A percentile compares a stretch with the other conserved stretches of the same genome.
These are phyloP conservation scores for Malus orientalis DNA, from an alignment of 306 rosid genomes.

Conservation along the genomic window DNA sequence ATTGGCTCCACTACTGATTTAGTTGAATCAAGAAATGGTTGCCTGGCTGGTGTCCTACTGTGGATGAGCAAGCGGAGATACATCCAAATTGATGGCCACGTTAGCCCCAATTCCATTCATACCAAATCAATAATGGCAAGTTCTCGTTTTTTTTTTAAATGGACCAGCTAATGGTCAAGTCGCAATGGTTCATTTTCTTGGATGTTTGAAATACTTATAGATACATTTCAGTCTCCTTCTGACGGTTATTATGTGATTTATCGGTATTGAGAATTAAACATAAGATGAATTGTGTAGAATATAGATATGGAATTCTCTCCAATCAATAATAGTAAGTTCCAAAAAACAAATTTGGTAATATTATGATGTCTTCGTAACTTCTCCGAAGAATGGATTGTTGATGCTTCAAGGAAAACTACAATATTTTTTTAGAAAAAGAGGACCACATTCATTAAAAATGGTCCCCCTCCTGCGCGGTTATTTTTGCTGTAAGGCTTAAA, in stretches of 20 bases:
- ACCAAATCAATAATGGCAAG: not conserved
- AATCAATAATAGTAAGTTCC: not conserved
- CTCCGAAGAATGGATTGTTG: not conserved
- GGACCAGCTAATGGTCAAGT: no score
- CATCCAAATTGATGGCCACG: not conserved
- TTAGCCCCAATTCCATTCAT: not conserved
- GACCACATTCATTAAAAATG: not conserved
- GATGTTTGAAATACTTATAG: no score
- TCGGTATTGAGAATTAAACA: fast-evolving
- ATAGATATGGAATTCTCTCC: fast-evolving
- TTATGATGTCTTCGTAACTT: no score
- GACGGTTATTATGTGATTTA: fast-evolving
- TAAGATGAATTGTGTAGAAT: no score
- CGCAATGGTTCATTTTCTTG: no score
- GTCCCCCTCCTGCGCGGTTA: not conserved
- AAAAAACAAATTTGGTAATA: not conserved
- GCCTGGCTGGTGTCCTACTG: not conserved
- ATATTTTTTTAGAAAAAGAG: not conserved
- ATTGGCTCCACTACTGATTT: no score
- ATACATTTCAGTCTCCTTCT: no score
- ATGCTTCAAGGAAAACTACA: not conserved
- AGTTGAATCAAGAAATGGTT: not conserved
- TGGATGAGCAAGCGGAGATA: not conserved
- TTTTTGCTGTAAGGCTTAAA: no score
- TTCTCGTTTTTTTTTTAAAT: no score